phyloP scores from a whole-genome alignment of 1,139 yeast genomes.

The Pichia cactophila region DNA sequence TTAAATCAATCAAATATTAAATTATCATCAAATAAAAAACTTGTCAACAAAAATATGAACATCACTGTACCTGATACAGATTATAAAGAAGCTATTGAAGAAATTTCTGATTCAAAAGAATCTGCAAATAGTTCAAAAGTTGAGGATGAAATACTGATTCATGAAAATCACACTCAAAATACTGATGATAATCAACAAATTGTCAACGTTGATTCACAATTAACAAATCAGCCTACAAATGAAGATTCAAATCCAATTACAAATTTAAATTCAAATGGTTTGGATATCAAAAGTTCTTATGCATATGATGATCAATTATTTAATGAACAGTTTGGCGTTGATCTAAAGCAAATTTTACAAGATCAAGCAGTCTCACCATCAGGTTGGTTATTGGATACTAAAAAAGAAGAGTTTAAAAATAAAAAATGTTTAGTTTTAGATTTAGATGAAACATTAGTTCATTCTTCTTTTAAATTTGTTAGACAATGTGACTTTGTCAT shows the following conservation, averaged over 20 bases:
- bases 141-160: conserved; percentile 22
- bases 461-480: conserved; percentile 85
- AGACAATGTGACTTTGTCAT: conserved; percentile 93
- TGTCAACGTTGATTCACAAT: neutral
- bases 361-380: conserved; percentile 54
- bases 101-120: conserved; percentile 25
- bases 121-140: conserved; percentile 29
- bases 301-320: conserved; percentile 23
- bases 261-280: conserved; percentile 4
- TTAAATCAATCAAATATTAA: neutral
- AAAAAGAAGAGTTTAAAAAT: conserved; percentile 36
- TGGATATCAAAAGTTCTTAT: neutral
- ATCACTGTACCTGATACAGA: neutral
- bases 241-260: conserved; percentile 9
- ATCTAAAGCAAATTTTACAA: conserved; percentile 56
- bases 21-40: neutral
- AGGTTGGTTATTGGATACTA: conserved; percentile 60
- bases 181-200: conserved; percentile 11
- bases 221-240: neutral
- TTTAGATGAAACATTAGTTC: conserved; percentile 93
- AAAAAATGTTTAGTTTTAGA: conserved; percentile 87
- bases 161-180: conserved; percentile 10
- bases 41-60: neutral
- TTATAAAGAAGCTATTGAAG: conserved; percentile 12
- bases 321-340: conserved; percentile 34